These are phyloP conservation scores for Sclerotinia borealis DNA, from an alignment of 2,329 filamentous ascomycete species.

Conservation along the genomic window DNA sequence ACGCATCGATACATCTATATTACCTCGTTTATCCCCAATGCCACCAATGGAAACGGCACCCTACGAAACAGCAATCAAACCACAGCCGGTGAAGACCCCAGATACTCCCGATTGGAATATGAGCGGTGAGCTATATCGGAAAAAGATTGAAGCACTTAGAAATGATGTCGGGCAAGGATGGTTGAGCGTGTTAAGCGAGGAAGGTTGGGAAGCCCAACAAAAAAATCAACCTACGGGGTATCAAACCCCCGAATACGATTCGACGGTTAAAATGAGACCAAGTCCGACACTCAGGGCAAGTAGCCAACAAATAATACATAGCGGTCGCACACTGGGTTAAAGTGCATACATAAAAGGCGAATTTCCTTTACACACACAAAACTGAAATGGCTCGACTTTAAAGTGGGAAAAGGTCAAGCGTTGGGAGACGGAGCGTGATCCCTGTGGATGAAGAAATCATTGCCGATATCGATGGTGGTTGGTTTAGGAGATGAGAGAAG, in stretches of 20 bases:
- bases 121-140: constrained; percentile 73
- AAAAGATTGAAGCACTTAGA: constrained; percentile 80
- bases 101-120: constrained; percentile 54
- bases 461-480: background rate
- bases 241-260: constrained; percentile 26
- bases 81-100: constrained; percentile 15
- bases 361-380: background rate
- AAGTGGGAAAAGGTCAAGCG: background rate
- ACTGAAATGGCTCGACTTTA: background rate
- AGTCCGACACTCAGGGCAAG: constrained; percentile 28
- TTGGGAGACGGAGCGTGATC: background rate
- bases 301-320: constrained; percentile 33
- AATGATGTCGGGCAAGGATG: constrained; percentile 83
- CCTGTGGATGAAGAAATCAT: background rate
- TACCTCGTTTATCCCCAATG: constrained; percentile 27
- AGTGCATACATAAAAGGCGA: background rate
- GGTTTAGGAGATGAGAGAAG: background rate
- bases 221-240: constrained; percentile 23
- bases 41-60: constrained; percentile 27
- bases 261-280: constrained; percentile 27
- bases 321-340: constrained; percentile 32
- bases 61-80: constrained; percentile 23
- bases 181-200: constrained; percentile 78
- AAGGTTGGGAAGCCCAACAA: constrained; percentile 49
- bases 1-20: constrained; percentile 27